A percentile compares a stretch with the other conserved stretches of the same genome.
Evolutionary conservation across 805 yeast genomes (phyloP).

Genomic region (Torulaspora quercuum): DNA sequence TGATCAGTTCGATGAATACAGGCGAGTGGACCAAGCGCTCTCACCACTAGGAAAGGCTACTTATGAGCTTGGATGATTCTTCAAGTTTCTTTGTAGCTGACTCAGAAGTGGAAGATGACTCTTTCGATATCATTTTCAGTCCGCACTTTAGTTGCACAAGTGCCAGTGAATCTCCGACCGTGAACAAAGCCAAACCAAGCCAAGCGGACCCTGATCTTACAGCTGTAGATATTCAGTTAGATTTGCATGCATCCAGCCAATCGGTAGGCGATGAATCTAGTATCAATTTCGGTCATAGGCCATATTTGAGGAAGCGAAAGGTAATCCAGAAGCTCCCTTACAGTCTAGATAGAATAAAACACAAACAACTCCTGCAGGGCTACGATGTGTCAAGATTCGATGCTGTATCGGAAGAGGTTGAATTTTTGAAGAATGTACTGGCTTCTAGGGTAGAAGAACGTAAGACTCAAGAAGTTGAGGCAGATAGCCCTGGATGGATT

Average conservation of each 20-base stretch:
- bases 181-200: no score
- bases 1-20: no score
- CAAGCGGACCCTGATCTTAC: no score
- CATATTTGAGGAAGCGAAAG: constrained; percentile 32
- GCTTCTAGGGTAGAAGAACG: background rate
- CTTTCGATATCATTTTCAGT: constrained; percentile 4
- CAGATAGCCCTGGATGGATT: background rate
- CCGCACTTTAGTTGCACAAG: no score
- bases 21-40: no score
- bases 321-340: constrained; percentile 38
- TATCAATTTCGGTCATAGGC: constrained; percentile 9
- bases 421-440: constrained; percentile 16
- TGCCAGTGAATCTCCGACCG: no score
- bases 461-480: background rate
- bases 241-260: no score
- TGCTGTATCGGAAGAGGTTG: constrained; percentile 20
- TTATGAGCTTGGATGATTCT: constrained; percentile 17
- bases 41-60: no score
- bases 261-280: background rate
- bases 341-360: constrained; percentile 35
- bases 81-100: constrained; percentile 27
- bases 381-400: constrained; percentile 30
- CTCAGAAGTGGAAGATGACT: constrained; percentile 26
- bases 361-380: constrained; percentile 32
- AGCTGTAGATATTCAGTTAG: no score